phyloP scores from a whole-genome alignment of 495 filamentous ascomycete genomes.

The Aspergillus cavernicola region DNA sequence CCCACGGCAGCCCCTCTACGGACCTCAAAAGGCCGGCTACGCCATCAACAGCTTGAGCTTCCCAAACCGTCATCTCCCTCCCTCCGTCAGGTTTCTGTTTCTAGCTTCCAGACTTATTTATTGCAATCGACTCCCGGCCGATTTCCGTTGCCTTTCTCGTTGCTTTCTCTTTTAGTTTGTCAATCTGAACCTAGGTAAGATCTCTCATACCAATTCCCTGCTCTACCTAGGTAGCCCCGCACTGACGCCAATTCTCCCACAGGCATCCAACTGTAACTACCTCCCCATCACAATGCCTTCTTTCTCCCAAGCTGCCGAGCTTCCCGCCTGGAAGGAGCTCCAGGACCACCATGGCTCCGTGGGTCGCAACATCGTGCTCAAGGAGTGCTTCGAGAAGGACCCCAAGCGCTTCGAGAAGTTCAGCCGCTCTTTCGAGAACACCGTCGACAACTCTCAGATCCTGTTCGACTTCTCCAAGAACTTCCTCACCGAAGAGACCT shows the following conservation, averaged over 20 bases:
- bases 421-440: slow-evolving; percentile 77
- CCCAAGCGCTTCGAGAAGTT: slow-evolving; percentile 87
- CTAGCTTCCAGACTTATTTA: slow-evolving; percentile 1
- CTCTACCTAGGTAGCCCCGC: slow-evolving; percentile 25
- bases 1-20: slow-evolving; percentile 36
- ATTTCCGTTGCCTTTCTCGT: neutral
- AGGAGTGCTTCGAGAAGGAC: slow-evolving; percentile 87
- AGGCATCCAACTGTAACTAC: neutral
- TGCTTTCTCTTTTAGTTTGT: neutral
- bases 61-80: slow-evolving; percentile 20
- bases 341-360: slow-evolving; percentile 81
- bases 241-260: slow-evolving; percentile 28
- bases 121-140: too few relatives aligned
- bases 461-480: slow-evolving; percentile 99
- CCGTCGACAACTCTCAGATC: slow-evolving; percentile 72
- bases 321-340: slow-evolving; percentile 81
- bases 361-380: slow-evolving; percentile 84
- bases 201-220: neutral
- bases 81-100: slow-evolving; percentile 1
- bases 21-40: slow-evolving; percentile 44
- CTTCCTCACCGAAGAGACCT: slow-evolving; percentile 88
- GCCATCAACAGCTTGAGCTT: slow-evolving; percentile 21
- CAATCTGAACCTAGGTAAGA: slow-evolving; percentile 11
- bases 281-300: slow-evolving; percentile 42
- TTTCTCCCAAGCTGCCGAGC: slow-evolving; percentile 74